phyloP scores from a whole-genome alignment of 352 stramenopile species.

The Globisporangium takayamanum region DNA sequence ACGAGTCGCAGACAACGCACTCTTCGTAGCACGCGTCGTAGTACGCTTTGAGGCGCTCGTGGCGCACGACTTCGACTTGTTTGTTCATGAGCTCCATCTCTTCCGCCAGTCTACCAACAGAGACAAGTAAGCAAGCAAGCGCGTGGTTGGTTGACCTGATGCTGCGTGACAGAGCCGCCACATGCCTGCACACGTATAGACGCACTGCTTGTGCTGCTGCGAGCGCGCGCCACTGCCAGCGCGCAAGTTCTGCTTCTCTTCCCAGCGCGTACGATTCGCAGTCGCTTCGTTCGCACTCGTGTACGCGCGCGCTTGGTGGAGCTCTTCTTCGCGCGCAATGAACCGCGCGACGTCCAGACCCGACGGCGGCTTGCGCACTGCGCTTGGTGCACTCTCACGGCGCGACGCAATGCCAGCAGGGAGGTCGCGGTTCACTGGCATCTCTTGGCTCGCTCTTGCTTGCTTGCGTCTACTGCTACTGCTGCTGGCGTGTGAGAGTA shows the following conservation, averaged over 20 bases:
- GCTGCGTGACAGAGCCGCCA: not conserved
- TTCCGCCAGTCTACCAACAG: conserved; percentile 36
- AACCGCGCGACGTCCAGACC: conserved; percentile 68
- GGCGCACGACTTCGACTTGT: conserved; percentile 53
- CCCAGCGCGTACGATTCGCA: conserved; percentile 53
- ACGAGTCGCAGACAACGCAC: conserved; percentile 16
- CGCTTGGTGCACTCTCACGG: conserved; percentile 15
- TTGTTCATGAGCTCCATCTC: conserved; percentile 78
- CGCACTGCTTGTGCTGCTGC: conserved; percentile 53
- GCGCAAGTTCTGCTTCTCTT: conserved; percentile 68
- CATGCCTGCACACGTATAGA: not conserved
- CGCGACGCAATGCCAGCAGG: conserved; percentile 44
- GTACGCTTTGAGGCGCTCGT: conserved; percentile 62
- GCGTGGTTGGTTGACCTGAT: not conserved
- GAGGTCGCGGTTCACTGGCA: conserved; percentile 46
- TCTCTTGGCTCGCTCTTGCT: conserved; percentile 4
- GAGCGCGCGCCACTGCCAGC: conserved; percentile 38
- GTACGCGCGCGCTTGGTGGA: conserved; percentile 57
- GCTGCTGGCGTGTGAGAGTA: not conserved
- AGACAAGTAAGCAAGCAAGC: not conserved
- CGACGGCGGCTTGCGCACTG: conserved; percentile 32
- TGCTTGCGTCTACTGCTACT: not conserved
- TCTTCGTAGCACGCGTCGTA: conserved; percentile 73
- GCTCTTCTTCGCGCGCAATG: conserved; percentile 69
- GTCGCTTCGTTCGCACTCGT: conserved; percentile 40